phyloP scores from a whole-genome alignment of 108 stramenopile genomes.

The Phaeodactylum tricornutum region DNA sequence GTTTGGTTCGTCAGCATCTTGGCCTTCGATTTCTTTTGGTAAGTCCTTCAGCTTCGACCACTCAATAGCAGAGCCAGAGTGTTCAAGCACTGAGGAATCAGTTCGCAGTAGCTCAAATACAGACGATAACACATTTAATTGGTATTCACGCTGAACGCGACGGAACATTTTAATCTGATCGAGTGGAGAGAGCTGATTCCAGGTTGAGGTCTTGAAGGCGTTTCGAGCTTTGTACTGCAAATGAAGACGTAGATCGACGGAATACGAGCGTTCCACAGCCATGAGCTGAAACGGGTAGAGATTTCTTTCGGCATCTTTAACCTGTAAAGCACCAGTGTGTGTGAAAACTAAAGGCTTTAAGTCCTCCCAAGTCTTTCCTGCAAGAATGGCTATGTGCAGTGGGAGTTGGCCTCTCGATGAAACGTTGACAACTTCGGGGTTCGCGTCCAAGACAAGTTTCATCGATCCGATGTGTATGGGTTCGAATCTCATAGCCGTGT shows the following conservation, averaged over 20 bases:
- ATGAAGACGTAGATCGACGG: background rate
- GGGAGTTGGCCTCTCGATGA: slow-evolving; percentile 10
- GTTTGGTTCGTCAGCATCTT: background rate
- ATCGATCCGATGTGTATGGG: background rate
- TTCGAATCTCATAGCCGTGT: slow-evolving; percentile 9
- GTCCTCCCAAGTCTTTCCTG: slow-evolving; percentile 9
- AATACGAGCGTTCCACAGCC: background rate
- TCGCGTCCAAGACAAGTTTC: slow-evolving; percentile 6
- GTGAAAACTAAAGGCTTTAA: background rate
- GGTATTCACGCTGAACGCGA: background rate
- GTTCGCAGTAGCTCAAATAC: slow-evolving; percentile 10
- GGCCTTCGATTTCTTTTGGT: background rate
- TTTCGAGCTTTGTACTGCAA: slow-evolving; percentile 3
- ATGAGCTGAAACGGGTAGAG: slow-evolving; percentile 10
- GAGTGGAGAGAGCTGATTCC: slow-evolving; percentile 3
- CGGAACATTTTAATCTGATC: background rate
- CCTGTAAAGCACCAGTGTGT: background rate
- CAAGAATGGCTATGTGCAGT: slow-evolving; percentile 19
- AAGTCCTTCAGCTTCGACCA: background rate
- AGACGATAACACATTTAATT: background rate
- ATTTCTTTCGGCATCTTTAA: slow-evolving; percentile 1
- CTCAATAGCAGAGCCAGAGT: background rate
- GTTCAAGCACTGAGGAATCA: background rate
- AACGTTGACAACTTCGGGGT: slow-evolving; percentile 8
- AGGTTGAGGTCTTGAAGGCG: background rate